Conservation (phyloP, 441 rosid species). For the Codiaeum variegatum region DNA sequence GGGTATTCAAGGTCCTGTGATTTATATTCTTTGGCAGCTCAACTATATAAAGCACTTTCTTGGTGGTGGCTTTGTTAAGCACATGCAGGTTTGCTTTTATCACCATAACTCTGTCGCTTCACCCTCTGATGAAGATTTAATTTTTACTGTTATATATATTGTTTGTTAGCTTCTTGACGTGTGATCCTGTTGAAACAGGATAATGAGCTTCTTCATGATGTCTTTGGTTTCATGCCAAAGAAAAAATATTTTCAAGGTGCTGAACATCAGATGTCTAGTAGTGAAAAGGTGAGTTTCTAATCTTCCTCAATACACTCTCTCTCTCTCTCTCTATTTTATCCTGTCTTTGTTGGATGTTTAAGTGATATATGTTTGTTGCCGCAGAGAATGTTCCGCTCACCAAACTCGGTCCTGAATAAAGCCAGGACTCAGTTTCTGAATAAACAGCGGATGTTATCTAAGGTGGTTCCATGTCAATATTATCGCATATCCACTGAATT, state of each 20-base stretch:
- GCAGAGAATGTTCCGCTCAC: conserved; percentile 62
- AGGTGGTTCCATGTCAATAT: conserved; percentile 35
- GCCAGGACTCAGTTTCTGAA: conserved; percentile 81
- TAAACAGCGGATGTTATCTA: conserved; percentile 71
- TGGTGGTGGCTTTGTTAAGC: conserved; percentile 90
- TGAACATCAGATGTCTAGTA: conserved; percentile 39
- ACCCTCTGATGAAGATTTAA: background rate
- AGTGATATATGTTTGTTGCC: background rate
- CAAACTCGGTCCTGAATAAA: conserved; percentile 71
- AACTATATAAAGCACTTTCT: conserved; percentile 82
- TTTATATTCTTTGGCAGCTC: conserved; percentile 42
- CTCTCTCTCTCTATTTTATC: background rate
- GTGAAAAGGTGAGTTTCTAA: conserved; percentile 57
- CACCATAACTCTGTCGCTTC: background rate
- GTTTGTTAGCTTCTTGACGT: background rate
- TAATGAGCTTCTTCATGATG: conserved; percentile 78
- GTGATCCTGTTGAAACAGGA: conserved; percentile 48
- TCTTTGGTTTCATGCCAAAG: conserved; percentile 70
- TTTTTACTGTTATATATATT: background rate
- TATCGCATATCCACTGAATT: background rate
- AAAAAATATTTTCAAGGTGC: conserved; percentile 36
- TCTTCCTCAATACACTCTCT: background rate
- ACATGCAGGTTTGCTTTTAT: conserved; percentile 76
- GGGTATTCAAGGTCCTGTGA: background rate
- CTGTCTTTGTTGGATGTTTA: background rate